Base-by-base conservation (phyloP, 805 yeast genomes). In the Cyberlindnera mycetangii region DNA sequence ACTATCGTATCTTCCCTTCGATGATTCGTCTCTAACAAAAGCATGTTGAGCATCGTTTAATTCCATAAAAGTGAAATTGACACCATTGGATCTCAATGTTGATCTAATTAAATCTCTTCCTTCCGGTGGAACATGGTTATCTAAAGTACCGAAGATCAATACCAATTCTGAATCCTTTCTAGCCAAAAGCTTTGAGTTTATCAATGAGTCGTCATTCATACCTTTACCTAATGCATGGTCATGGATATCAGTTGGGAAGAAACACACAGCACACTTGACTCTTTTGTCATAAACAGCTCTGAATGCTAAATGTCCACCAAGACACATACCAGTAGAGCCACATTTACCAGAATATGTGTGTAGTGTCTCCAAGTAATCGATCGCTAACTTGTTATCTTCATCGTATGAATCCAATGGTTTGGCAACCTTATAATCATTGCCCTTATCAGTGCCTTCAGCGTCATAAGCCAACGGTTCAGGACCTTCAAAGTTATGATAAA, bases 251-350 rank as follows among this genome's bases (percentile, higher is more conserved):
- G 95, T 85, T 12, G 89, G 86, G 67, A 85, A 85, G 66, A 84
- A 85, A 49, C 89, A 79, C 16, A 84, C 85, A 10, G 83, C 74
- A 15, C 90, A 88, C 11, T 69, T 67, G 36, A 85, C 78, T 45
- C 88, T 66, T 30, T 72, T 68, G 56, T 85, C 88, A 52, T 84
- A 69, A 2, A 83, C 80, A 3, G 85, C 80, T 52, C 95, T 70
- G 66, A 75, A 83, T 1, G 93, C 92, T 55, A 85, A 68, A 60
- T 85, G 93, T 1, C 93, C 95, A 17, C 93, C 93, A 30, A 85
- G 74, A 61, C 95, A 86, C 93, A 86, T 86, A 16, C 93, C 95
- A 3, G 92, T 84, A 36, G 89, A 83, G 30, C 93, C 93, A 53
- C 84, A 76, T 46, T 73, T 76, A 33, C 90, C 90, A 50, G 76